These are phyloP conservation scores for Alternaria arborescens DNA, from an alignment of 2,329 filamentous ascomycete species.

Conservation along the genomic window DNA sequence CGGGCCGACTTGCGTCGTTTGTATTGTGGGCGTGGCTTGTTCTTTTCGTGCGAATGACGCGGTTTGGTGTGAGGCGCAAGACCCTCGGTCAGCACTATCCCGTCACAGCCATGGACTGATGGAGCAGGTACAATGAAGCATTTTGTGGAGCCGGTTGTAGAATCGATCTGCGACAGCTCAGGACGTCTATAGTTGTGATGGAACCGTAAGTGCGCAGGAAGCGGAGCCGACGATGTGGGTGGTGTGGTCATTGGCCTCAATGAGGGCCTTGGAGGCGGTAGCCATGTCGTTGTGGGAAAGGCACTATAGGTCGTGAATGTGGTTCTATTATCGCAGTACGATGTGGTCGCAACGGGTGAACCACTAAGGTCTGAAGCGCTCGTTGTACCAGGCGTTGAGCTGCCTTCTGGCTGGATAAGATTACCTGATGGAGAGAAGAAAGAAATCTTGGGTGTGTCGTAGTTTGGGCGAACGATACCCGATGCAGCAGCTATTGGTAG, in stretches of 20 bases:
- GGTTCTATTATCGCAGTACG: conserved; percentile 20
- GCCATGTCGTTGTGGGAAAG: conserved; percentile 18
- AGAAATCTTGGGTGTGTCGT: conserved; percentile 39
- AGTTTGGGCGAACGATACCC: conserved; percentile 44
- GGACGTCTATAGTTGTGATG: conserved; percentile 30
- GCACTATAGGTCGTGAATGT: conserved; percentile 5
- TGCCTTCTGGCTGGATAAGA: conserved; percentile 40
- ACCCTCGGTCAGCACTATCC: conserved; percentile 33
- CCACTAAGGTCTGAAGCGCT: conserved; percentile 16
- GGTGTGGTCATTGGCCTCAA: conserved; percentile 35
- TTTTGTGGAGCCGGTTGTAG: conserved; percentile 20
- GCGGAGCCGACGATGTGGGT: conserved; percentile 24
- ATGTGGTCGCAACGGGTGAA: conserved; percentile 17
- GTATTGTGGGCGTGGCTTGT: conserved; percentile 3
- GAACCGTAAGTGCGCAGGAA: conserved; percentile 35
- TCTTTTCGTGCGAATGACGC: conserved; percentile 8
- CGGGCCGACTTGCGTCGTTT: conserved; percentile 12
- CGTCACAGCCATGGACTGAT: conserved; percentile 40
- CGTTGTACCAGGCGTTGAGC: conserved; percentile 20
- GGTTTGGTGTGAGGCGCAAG: conserved; percentile 27
- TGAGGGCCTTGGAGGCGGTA: conserved; percentile 26
- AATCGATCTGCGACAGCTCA: conserved; percentile 28
- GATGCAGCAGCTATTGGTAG: conserved; percentile 50
- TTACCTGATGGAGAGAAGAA: conserved; percentile 49
- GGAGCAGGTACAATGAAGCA: conserved; percentile 18